Evolutionary conservation across 257 asterid species (phyloP).

Genomic region (Nicotiana otophora): DNA sequence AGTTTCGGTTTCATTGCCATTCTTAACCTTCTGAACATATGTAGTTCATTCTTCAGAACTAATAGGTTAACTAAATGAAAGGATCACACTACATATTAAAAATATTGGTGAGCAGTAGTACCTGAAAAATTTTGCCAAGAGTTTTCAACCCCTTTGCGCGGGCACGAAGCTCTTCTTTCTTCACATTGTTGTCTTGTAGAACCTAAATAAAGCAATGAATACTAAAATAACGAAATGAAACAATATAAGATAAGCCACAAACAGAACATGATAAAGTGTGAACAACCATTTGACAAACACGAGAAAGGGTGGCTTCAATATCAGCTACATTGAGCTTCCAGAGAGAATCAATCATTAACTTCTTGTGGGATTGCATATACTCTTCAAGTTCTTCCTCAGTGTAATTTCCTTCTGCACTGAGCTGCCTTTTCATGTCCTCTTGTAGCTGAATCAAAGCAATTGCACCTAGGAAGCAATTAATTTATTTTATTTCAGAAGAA

Average conservation of each 20-base stretch:
- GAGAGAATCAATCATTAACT: constrained; percentile 88
- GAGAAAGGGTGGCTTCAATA: constrained; percentile 87
- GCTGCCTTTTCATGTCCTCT: constrained; percentile 91
- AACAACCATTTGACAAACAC: constrained; percentile 93
- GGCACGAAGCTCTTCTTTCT: constrained; percentile 88
- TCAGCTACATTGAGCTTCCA: constrained; percentile 99
- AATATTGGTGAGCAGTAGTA: constrained; percentile 16
- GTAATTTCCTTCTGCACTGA: constrained; percentile 78
- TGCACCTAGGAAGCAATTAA: constrained; percentile 56
- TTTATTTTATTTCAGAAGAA: constrained; percentile 1
- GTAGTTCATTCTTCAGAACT: constrained; percentile 8
- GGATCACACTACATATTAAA: constrained; percentile 1
- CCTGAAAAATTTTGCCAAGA: constrained; percentile 91
- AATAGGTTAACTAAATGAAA: neutral
- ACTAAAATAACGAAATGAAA: constrained; percentile 12
- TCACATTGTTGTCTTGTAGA: constrained; percentile 69
- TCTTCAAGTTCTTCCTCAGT: constrained; percentile 91
- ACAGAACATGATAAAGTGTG: constrained; percentile 10
- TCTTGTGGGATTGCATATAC: constrained; percentile 89
- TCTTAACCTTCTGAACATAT: constrained; percentile 59
- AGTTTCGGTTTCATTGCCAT: constrained; percentile 45
- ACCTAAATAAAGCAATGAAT: constrained; percentile 43
- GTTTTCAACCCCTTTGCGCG: constrained; percentile 96
- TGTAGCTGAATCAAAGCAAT: constrained; percentile 92
- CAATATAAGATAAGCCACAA: neutral